Percentiles rank a stretch among this genome's conserved stretches.
These are phyloP conservation scores for Graphilbum fragrans DNA, from an alignment of 2,329 filamentous ascomycete genomes.

Conservation along the genomic window DNA sequence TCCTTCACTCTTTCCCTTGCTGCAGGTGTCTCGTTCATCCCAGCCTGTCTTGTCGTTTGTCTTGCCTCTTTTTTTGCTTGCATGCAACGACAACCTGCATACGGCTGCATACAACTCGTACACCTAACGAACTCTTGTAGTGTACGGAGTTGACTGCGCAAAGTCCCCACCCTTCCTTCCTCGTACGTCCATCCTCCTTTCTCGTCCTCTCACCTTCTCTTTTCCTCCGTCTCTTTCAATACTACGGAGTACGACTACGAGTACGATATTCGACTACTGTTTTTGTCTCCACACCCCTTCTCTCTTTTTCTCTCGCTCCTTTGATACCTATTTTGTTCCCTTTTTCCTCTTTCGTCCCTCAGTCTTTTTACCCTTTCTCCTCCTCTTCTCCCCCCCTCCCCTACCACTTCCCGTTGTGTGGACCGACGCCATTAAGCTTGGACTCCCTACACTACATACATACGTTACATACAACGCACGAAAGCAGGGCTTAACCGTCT, in stretches of 20 bases:
- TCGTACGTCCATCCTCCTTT: not conserved
- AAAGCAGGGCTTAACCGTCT: no score
- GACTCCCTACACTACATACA: no score
- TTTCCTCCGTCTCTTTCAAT: not conserved
- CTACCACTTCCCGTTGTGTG: not conserved
- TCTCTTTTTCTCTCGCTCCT: not conserved
- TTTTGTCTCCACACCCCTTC: not conserved
- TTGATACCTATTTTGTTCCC: not conserved
- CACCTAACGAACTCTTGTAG: not conserved
- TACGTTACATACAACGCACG: no score
- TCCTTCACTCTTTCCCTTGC: not conserved
- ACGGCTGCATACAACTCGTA: not conserved
- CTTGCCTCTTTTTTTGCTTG: no score
- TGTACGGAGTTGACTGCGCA: no score
- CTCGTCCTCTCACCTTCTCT: not conserved
- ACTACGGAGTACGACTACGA: not conserved
- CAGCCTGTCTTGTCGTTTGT: not conserved
- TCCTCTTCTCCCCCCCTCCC: not conserved
- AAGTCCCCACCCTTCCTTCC: no score
- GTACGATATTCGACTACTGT: not conserved
- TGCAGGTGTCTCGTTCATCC: not conserved
- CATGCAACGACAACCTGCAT: not conserved
- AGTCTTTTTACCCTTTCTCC: not conserved
- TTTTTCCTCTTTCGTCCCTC: not conserved
- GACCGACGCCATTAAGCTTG: not conserved